Evolutionary conservation across 2,329 filamentous ascomycete genomes (phyloP), one percentile per base, ranked within the genome.

Genomic region (Cladosporium oxysporum): DNA sequence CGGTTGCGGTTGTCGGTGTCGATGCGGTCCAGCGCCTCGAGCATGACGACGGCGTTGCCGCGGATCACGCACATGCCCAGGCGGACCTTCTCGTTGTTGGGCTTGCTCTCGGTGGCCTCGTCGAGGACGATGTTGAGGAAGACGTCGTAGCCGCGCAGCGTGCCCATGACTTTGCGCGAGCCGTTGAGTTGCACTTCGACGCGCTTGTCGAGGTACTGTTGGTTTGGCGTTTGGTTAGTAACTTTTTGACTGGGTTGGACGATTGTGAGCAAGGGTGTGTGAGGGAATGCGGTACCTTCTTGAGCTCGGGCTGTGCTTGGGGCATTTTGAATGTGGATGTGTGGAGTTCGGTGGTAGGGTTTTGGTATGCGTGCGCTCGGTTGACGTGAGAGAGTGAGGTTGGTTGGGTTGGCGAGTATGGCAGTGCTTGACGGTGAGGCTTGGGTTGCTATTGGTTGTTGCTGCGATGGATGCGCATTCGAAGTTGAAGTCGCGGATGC

Each of bases 121-220:
- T 99, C 96, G 28, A 99, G 87, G 52, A 99, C 95, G 76, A 99
- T 93, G 82, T 99, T 99, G 76, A 99, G 84, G 83, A 98, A 99
- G 69, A 98, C 95, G 88, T 99, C 95, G 80, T 98, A 99, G 67
- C 95, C 95, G 71, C 95, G 90, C 66, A 99, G 86, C 61, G 97
- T 87, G 65, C 96, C 95, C 79, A 97, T 92, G 69, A 99, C 94
- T 82, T 97, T 98, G 79, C 95, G 91, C 80, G 93, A 97, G 76
- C 95, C 95, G 81, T 99, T 99, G 64, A 99, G 84, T 81, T 99
- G 94, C 72, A 98, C 93, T 80, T 97, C 97, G 77, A 99, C 87
- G 82, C 94, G 88, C 88, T 99, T 99, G 85, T 99, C 95, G 82
- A 99, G 93, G 82, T 99, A 99, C 95, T 99, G 75, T 59, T 5